Conservation (phyloP, 75 land plant species). For the Pinus tabuliformis region DNA sequence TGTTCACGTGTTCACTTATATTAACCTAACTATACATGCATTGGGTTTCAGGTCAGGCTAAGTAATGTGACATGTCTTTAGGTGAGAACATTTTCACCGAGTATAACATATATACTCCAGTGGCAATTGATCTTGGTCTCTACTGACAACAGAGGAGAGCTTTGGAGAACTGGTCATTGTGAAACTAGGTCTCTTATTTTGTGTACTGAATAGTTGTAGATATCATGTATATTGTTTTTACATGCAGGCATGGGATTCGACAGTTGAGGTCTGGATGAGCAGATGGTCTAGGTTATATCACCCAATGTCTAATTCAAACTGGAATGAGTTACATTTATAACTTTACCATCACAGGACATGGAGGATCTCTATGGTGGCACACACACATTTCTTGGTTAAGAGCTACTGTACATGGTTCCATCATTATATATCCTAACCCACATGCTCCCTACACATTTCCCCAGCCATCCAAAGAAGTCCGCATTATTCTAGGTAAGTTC, state of each 20-base stretch:
- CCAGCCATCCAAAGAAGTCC: slow-evolving; percentile 15
- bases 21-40: no score
- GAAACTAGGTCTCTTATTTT: no score
- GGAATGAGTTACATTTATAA: slow-evolving; percentile 10
- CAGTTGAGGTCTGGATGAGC: slow-evolving; percentile 14
- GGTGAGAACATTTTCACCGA: no score
- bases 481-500: slow-evolving; percentile 12
- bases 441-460: slow-evolving; percentile 12
- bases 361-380: slow-evolving; percentile 20
- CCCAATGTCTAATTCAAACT: slow-evolving; percentile 20
- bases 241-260: slow-evolving; percentile 19
- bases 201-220: no score
- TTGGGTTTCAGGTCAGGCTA: no score
- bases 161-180: no score
- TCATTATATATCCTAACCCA: slow-evolving; percentile 12
- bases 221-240: background rate
- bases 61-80: no score
- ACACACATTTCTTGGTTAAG: slow-evolving; percentile 18
- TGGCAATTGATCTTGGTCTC: no score
- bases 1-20: no score
- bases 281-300: slow-evolving; percentile 14
- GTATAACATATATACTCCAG: no score
- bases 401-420: slow-evolving; percentile 8
- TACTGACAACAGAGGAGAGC: no score
- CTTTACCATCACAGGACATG: slow-evolving; percentile 7